Evolutionary conservation across 1,284 basidiomycete species (phyloP).

Genomic region (Grifola frondosa): DNA sequence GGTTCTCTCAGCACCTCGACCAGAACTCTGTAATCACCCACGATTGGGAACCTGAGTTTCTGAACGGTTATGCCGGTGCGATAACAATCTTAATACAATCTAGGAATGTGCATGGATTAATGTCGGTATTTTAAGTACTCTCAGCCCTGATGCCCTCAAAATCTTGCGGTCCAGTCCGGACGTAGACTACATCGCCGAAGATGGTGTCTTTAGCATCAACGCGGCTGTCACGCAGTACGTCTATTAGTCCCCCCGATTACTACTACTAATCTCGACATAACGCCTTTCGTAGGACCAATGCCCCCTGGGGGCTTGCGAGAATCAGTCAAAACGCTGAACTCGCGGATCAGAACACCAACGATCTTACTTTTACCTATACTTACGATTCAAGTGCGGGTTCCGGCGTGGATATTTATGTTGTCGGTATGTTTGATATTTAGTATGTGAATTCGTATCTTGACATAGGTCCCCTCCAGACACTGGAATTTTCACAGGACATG

Average conservation of each 20-base stretch:
- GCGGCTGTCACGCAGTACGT: conserved; percentile 16
- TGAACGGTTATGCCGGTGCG: conserved; percentile 64
- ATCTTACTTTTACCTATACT: conserved; percentile 20
- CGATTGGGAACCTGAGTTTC: conserved; percentile 35
- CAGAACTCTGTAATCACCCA: conserved; percentile 33
- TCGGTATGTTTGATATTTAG: conserved; percentile 32
- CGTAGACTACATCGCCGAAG: conserved; percentile 57
- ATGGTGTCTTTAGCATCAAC: conserved; percentile 18
- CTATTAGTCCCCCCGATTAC: conserved; percentile 7
- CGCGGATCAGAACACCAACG: conserved; percentile 9
- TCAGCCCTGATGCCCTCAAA: conserved; percentile 43
- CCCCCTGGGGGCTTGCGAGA: conserved; percentile 38
- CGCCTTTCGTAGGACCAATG: conserved; percentile 22
- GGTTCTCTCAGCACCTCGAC: conserved; percentile 37
- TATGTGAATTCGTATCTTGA: too few relatives aligned
- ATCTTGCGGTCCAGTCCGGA: conserved; percentile 62
- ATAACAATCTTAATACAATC: background rate
- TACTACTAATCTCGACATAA: background rate
- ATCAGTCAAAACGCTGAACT: conserved; percentile 24
- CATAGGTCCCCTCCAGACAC: conserved; percentile 27
- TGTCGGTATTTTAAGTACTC: background rate
- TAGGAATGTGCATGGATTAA: too few relatives aligned
- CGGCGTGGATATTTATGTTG: conserved; percentile 34
- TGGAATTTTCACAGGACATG: conserved; percentile 62
- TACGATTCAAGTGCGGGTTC: conserved; percentile 33